These are phyloP conservation scores for Komagataella pseudopastoris DNA, from an alignment of 805 yeast species.

Conservation along the genomic window DNA sequence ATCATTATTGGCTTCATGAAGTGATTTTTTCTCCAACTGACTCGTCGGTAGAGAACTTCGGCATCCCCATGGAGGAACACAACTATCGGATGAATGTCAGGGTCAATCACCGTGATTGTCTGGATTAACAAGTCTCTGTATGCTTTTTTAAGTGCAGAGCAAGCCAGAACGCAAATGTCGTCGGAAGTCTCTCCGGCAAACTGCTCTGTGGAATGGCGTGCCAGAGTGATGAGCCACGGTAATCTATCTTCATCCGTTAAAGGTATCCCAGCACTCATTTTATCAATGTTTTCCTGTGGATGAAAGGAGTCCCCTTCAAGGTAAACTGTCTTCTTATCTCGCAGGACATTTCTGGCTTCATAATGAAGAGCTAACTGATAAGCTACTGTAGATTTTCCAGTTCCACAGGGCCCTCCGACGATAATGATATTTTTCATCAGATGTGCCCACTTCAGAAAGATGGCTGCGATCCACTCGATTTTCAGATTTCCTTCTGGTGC, in stretches of 20 bases:
- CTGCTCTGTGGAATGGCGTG: slow-evolving; percentile 21
- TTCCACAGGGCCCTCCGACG: slow-evolving; percentile 93
- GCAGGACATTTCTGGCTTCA: background rate
- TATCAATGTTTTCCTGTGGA: slow-evolving; percentile 53
- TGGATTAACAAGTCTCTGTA: slow-evolving; percentile 54
- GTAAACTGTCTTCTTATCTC: slow-evolving; percentile 20
- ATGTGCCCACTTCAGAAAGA: slow-evolving; percentile 9
- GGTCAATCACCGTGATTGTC: slow-evolving; percentile 13
- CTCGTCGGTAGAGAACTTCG: slow-evolving; percentile 48
- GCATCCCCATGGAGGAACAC: slow-evolving; percentile 55
- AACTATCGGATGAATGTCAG: slow-evolving; percentile 33
- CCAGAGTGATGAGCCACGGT: slow-evolving; percentile 66
- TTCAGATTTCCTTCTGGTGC: background rate
- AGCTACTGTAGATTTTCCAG: slow-evolving; percentile 84
- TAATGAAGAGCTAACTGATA: slow-evolving; percentile 22
- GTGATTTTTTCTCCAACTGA: slow-evolving; percentile 55
- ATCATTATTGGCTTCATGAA: slow-evolving; percentile 85
- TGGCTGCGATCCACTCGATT: background rate
- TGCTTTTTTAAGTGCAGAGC: slow-evolving; percentile 68
- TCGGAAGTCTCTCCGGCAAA: slow-evolving; percentile 18
- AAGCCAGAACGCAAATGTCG: slow-evolving; percentile 44
- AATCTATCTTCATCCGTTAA: slow-evolving; percentile 83
- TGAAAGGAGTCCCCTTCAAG: slow-evolving; percentile 83
- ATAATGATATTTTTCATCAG: slow-evolving; percentile 23
- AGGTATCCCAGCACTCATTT: slow-evolving; percentile 76